Conservation (phyloP, 2,329 filamentous ascomycete species). For the Cladophialophora psammophila region DNA sequence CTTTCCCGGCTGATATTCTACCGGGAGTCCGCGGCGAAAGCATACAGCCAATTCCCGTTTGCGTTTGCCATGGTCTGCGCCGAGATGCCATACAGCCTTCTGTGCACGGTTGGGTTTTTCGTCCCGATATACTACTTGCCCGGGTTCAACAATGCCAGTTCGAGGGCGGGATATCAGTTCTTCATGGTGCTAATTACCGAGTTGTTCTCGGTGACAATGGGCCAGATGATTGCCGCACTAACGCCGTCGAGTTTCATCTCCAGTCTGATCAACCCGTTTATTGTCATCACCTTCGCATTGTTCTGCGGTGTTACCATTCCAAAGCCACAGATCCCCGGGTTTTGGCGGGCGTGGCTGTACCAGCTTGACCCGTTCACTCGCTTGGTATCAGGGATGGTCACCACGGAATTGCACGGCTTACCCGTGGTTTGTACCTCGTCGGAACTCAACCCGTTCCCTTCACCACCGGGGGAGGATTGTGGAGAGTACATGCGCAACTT, state of each 20-base stretch:
- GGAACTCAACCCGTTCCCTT: constrained; percentile 73
- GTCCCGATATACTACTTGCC: constrained; percentile 85
- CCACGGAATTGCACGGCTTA: constrained; percentile 74
- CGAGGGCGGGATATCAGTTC: constrained; percentile 84
- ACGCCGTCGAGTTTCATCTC: constrained; percentile 82
- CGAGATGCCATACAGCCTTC: constrained; percentile 81
- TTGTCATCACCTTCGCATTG: constrained; percentile 81
- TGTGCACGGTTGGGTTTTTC: constrained; percentile 84
- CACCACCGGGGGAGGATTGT: constrained; percentile 71
- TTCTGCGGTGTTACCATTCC: constrained; percentile 91
- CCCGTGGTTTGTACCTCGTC: constrained; percentile 65
- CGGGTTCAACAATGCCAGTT: constrained; percentile 68
- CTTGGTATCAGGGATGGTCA: constrained; percentile 79
- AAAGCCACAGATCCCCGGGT: constrained; percentile 75
- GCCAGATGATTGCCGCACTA: constrained; percentile 76
- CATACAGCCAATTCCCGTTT: constrained; percentile 83
- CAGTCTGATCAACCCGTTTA: constrained; percentile 79
- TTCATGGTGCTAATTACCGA: constrained; percentile 84
- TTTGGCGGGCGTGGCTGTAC: constrained; percentile 83
- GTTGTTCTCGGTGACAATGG: constrained; percentile 81
- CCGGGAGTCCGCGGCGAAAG: constrained; percentile 84
- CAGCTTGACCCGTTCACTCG: constrained; percentile 84
- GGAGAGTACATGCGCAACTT: constrained; percentile 77
- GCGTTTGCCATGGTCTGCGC: constrained; percentile 78
- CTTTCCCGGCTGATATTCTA: constrained; percentile 82